A percentile compares a stretch with the other conserved stretches of the same genome.
Evolutionary conservation across 306 rosid species (phyloP).

Genomic region (Dalbergia oliveri): DNA sequence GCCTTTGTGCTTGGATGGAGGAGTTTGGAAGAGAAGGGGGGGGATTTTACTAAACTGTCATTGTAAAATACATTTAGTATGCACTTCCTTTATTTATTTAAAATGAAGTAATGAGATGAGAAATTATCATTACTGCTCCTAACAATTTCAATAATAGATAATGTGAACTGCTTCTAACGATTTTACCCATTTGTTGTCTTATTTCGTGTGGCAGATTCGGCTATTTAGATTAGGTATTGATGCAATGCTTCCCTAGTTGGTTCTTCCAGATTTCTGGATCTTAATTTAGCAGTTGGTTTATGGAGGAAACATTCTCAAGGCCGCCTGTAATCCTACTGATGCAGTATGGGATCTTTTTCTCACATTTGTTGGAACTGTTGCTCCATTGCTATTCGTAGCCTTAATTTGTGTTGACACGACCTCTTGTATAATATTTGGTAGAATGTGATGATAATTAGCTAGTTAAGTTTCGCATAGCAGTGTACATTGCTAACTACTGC

Average conservation of each 20-base stretch:
- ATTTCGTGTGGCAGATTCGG: slow-evolving; percentile 35
- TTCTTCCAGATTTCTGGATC: slow-evolving; percentile 31
- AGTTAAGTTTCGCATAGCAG: slow-evolving; percentile 51
- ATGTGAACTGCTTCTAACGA: slow-evolving; percentile 13
- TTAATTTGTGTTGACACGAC: slow-evolving; percentile 45
- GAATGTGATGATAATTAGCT: slow-evolving; percentile 59
- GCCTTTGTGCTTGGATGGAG: no score
- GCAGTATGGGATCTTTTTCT: slow-evolving; percentile 44
- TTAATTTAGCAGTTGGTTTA: slow-evolving; percentile 23
- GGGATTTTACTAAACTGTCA: no score
- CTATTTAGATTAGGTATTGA: slow-evolving; percentile 33
- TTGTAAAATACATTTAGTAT: no score
- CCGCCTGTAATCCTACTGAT: background rate
- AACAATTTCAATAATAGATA: background rate
- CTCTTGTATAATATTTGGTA: slow-evolving; percentile 67
- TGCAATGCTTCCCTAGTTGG: slow-evolving; percentile 24
- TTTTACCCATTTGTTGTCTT: background rate
- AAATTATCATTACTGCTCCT: background rate
- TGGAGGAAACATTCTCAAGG: slow-evolving; percentile 36
- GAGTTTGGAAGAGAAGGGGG: no score
- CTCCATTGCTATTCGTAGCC: slow-evolving; percentile 32
- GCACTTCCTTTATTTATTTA: no score
- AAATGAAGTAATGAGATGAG: background rate
- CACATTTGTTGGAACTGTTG: slow-evolving; percentile 24
- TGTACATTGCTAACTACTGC: slow-evolving; percentile 69